Base-by-base conservation (phyloP, 257 asterid genomes). In the Anisodus acutangulus region DNA sequence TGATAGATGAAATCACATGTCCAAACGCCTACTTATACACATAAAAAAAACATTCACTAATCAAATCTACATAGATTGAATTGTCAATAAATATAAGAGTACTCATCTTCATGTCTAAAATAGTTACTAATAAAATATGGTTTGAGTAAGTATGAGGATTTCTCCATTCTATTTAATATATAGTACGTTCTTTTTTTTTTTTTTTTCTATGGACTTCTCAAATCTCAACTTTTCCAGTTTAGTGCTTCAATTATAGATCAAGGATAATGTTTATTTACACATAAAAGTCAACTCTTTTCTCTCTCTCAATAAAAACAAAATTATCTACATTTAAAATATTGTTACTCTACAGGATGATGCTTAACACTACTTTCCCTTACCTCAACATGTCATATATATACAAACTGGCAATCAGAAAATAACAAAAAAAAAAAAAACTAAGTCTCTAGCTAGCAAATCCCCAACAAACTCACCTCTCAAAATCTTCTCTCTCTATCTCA, bases 251-350 rank as follows among this genome's bases (percentile, higher is more conserved):
- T 74, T 49, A 74, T 19, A 49, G 81, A 49, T 6, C 22, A 74
- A 74, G 49, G 45, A 49, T 12, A 72, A 49, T 26, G 11, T 74
- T 49, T 22, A 49, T 72, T 74, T 76, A 51, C 35, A 51, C 10
- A 8, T 22, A 31, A 11, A 22, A 51, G 81, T 76, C 81, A 76
- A 76, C 81, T 5, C 81, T 76, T 76, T 76, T 76, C 81, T 76
- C 81, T 74, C 59, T 62, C 69, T 45, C 6, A 12, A 49, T 49
- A 76, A 51, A 49, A 51, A 51, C 45, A 3, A 76, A 76, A 39
- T 76, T 51, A 51, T 76, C 63, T 3, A 5, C 45, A 76, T 26
- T 49, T 11, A 76, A 51, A 76, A 68, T 68, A 68, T 1, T 76
- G 26, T 1, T 51, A 22, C 63, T 12, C 45, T 49, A 76, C 39